A percentile compares a stretch with the other conserved stretches of the same genome.
These are phyloP conservation scores for Echria macrotheca DNA, from an alignment of 495 filamentous ascomycete species.

Conservation along the genomic window DNA sequence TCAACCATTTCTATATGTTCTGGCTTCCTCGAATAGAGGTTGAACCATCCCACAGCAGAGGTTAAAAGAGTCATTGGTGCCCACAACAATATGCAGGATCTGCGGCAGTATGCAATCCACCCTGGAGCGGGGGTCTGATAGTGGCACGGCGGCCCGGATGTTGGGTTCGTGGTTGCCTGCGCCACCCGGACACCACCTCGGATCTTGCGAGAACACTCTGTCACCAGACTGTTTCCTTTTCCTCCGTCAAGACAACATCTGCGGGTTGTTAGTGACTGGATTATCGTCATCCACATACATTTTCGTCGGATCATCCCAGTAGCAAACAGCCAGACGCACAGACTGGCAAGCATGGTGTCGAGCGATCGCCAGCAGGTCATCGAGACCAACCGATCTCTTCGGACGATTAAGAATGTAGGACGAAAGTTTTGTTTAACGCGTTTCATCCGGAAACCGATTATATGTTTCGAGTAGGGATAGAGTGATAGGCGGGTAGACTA, in stretches of 20 bases:
- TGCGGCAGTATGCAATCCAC: too few relatives aligned
- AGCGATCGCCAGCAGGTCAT: slow-evolving; percentile 44
- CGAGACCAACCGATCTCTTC: slow-evolving; percentile 74
- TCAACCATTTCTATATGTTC: too few relatives aligned
- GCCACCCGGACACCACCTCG: background rate
- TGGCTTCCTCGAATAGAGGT: too few relatives aligned
- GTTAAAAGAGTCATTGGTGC: too few relatives aligned
- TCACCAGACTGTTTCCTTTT: background rate
- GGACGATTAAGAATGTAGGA: slow-evolving; percentile 73
- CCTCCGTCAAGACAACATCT: background rate
- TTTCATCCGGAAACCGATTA: too few relatives aligned
- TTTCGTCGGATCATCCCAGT: background rate
- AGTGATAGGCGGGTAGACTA: too few relatives aligned
- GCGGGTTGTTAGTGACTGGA: background rate
- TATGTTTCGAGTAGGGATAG: too few relatives aligned
- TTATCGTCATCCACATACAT: background rate
- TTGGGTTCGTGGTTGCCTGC: background rate
- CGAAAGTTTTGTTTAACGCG: background rate
- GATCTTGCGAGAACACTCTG: background rate
- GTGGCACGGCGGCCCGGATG: too few relatives aligned
- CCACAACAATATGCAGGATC: too few relatives aligned
- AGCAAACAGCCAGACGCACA: background rate
- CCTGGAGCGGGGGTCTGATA: too few relatives aligned
- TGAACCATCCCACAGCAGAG: too few relatives aligned
- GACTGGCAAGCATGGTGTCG: slow-evolving; percentile 32